These are phyloP conservation scores for Verbena officinalis DNA, from an alignment of 257 asterid genomes.

Conservation along the genomic window DNA sequence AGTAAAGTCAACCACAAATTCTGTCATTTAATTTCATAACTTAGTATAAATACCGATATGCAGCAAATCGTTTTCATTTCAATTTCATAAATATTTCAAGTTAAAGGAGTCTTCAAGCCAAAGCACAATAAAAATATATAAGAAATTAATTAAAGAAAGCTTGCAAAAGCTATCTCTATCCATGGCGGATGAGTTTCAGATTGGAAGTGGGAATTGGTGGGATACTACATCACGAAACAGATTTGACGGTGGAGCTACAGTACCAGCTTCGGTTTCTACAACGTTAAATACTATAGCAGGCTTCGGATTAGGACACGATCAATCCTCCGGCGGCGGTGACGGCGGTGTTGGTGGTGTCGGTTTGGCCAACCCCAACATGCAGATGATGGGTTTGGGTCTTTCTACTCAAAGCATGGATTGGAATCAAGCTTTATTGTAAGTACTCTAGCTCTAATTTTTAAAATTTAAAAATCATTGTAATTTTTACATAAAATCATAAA, in stretches of 20 bases:
- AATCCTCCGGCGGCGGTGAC: conserved; percentile 5
- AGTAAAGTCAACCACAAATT: conserved; percentile 67
- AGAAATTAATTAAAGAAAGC: background rate
- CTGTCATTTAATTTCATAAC: conserved; percentile 32
- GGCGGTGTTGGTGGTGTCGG: conserved; percentile 19
- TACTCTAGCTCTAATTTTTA: background rate
- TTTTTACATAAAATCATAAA: background rate
- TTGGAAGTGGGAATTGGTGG: conserved; percentile 82
- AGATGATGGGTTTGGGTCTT: conserved; percentile 65
- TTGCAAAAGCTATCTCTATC: conserved; percentile 1
- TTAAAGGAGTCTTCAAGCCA: background rate
- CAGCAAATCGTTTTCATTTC: conserved; percentile 53
- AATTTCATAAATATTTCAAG: conserved; percentile 28
- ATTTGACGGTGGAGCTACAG: conserved; percentile 34
- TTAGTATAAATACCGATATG: conserved; percentile 54
- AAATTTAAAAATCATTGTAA: background rate
- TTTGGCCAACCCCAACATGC: conserved; percentile 46
- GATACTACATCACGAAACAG: conserved; percentile 47
- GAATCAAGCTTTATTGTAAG: conserved; percentile 66
- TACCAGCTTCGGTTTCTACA: conserved; percentile 43
- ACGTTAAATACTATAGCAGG: conserved; percentile 42
- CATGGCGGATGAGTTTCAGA: conserved; percentile 79
- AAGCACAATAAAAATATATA: conserved; percentile 2
- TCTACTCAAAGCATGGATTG: conserved; percentile 68
- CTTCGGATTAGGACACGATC: conserved; percentile 41